Evolutionary conservation across 169 alveolate genomes (phyloP).

Genomic region (Theileria equi): DNA sequence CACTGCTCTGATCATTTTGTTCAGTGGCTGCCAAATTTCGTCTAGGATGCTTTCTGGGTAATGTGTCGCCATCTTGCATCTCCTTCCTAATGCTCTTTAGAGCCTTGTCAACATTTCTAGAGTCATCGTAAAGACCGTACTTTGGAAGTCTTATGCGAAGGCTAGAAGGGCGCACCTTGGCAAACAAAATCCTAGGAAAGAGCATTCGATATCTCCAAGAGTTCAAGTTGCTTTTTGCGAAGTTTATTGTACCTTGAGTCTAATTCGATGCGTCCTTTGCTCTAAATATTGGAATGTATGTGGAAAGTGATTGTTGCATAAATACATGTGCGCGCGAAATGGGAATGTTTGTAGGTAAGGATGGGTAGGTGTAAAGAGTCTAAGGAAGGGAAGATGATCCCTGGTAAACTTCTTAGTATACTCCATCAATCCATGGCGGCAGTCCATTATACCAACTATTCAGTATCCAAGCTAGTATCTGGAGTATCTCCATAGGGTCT

Average conservation of each 20-base stretch:
- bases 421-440: not conserved
- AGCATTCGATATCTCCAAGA: constrained; percentile 1
- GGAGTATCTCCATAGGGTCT: too few relatives aligned
- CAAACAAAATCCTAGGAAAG: not conserved
- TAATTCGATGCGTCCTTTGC: constrained; percentile 14
- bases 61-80: not conserved
- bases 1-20: not conserved
- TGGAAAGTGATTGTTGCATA: too few relatives aligned
- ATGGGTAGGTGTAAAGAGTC: too few relatives aligned
- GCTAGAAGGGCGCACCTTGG: constrained; percentile 48
- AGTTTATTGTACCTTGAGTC: constrained; percentile 25
- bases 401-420: too few relatives aligned
- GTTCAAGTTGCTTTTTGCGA: constrained; percentile 15
- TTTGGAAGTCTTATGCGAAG: constrained; percentile 40
- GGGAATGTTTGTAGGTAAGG: too few relatives aligned
- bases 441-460: too few relatives aligned
- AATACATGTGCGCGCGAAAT: too few relatives aligned
- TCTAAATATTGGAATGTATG: constrained; percentile 8
- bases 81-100: constrained; percentile 44
- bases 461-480: too few relatives aligned
- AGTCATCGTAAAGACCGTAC: constrained; percentile 38
- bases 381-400: too few relatives aligned
- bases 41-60: not conserved
- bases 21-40: not conserved
- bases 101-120: constrained; percentile 25